Base-by-base conservation (phyloP, 176 grass and related monocot genomes). In the Poa pratensis region DNA sequence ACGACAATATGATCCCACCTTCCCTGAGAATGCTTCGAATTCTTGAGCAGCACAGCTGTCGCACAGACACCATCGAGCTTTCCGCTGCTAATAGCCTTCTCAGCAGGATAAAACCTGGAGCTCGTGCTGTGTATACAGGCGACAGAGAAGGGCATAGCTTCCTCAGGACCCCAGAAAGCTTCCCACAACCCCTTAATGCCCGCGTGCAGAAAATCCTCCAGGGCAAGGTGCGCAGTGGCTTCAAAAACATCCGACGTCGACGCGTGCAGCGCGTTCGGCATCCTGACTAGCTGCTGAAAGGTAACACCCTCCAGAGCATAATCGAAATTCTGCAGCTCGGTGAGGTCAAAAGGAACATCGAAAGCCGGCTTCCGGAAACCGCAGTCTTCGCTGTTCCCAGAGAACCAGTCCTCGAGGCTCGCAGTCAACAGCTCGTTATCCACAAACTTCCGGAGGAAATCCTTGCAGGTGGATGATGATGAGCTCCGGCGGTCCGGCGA, bases 1-100 rank as follows among this genome's bases (percentile, higher is more conserved):
- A 96, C 90, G 61, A 94, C 60, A 77, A 99, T 99, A 35, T 99
- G 90, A 83, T 99, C 96, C 96, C 93, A 99, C 70, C 89, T 99
- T 37, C 96, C 96, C 83, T 87, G 88, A 24, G 87, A 92, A 76
- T 78, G 81, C 59, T 82, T 89, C 5, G 35, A 91, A 62, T 79
- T 93, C 81, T 95, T 98, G 40, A 87, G 82, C 34, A 98, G 87
- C 52, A 96, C 76, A 69, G 96, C 90, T 1, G 93, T 94, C 4
- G 96, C 96, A 67, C 96, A 98, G 55, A 95, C 87, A 54, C 93
- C 96, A 73, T 92, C 96, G 19, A 98, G 90, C 77, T 94, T 98
- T 14, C 88, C 91, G 16, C 86, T 92, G 51, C 86, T 87, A 77
- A 98, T 94, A 70, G 93, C 96, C 71, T 92, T 95, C 88, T 98